Percentiles rank a stretch among this genome's conserved stretches.
Evolutionary conservation across 1,284 basidiomycete genomes (phyloP).

Genomic region (Apiotrichum mycotoxinovorans): DNA sequence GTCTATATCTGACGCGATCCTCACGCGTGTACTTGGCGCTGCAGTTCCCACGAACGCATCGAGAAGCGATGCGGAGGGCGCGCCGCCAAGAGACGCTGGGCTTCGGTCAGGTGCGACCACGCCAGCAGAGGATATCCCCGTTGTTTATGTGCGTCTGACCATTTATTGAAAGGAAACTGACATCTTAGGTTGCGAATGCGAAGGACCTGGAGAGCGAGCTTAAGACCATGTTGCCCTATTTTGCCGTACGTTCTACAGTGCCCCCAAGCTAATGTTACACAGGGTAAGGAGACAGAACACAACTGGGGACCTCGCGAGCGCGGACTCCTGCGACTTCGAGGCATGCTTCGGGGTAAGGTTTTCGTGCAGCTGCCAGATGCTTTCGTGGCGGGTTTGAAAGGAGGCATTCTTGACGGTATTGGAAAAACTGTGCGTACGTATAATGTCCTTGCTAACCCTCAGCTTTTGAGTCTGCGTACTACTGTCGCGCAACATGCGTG

Average conservation of each 20-base stretch:
- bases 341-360: constrained; percentile 84
- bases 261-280: constrained; percentile 6
- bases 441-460: background rate
- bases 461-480: constrained; percentile 86
- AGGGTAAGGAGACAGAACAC: constrained; percentile 94
- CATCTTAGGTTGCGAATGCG: constrained; percentile 68
- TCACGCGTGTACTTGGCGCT: constrained; percentile 48
- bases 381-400: constrained; percentile 71
- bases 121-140: constrained; percentile 54
- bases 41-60: constrained; percentile 2
- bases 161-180: constrained; percentile 1
- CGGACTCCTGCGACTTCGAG: constrained; percentile 73
- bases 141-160: constrained; percentile 65
- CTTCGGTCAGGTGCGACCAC: background rate
- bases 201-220: constrained; percentile 85
- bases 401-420: constrained; percentile 73
- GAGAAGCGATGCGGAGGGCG: constrained; percentile 15
- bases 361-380: constrained; percentile 67
- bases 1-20: constrained; percentile 60
- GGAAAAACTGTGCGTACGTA: constrained; percentile 69
- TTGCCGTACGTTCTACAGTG: constrained; percentile 59
- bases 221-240: constrained; percentile 67
- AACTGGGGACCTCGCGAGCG: constrained; percentile 89
- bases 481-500: constrained; percentile 82
- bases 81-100: constrained; percentile 60